Percentiles rank a stretch among this genome's conserved stretches.
Evolutionary conservation across 2,329 filamentous ascomycete species (phyloP).

Genomic region (Alternaria gansuensis): DNA sequence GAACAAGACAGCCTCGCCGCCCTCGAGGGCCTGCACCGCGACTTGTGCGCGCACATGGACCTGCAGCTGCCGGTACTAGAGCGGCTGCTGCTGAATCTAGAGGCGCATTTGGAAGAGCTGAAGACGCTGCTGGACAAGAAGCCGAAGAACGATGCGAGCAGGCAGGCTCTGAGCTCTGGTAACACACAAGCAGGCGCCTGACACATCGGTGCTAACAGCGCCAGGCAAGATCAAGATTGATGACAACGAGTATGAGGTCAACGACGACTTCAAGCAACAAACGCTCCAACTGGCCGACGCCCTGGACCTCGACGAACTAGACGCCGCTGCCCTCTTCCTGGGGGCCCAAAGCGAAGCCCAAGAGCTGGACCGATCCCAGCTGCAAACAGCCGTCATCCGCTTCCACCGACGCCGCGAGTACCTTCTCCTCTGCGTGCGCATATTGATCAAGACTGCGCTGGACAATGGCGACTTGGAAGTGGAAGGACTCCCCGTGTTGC

Average conservation of each 20-base stretch:
- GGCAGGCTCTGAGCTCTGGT: constrained; percentile 65
- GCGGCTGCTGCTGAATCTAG: constrained; percentile 71
- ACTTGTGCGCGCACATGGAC: constrained; percentile 79
- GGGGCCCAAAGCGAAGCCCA: constrained; percentile 74
- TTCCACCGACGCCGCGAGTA: constrained; percentile 88
- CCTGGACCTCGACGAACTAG: constrained; percentile 86
- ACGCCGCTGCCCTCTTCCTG: constrained; percentile 79
- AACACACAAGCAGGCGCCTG: constrained; percentile 6
- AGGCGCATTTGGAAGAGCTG: constrained; percentile 72
- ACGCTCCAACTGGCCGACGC: constrained; percentile 84
- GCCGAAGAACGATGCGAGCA: constrained; percentile 76
- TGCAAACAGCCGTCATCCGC: constrained; percentile 82
- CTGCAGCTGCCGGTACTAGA: constrained; percentile 74
- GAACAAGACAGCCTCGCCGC: constrained; percentile 76
- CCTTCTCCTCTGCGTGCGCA: constrained; percentile 81
- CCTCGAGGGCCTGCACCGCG: constrained; percentile 84
- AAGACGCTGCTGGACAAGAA: constrained; percentile 77
- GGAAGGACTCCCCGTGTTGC: constrained; percentile 34
- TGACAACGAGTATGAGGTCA: constrained; percentile 79
- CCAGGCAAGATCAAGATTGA: constrained; percentile 78
- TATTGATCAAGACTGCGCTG: constrained; percentile 76
- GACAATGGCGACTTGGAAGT: constrained; percentile 47
- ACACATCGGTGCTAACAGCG: constrained; percentile 24
- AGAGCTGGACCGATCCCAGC: constrained; percentile 73
- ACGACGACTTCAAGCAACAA: constrained; percentile 85